phyloP scores from a whole-genome alignment of 306 rosid genomes.

The Arachis hypogaea region DNA sequence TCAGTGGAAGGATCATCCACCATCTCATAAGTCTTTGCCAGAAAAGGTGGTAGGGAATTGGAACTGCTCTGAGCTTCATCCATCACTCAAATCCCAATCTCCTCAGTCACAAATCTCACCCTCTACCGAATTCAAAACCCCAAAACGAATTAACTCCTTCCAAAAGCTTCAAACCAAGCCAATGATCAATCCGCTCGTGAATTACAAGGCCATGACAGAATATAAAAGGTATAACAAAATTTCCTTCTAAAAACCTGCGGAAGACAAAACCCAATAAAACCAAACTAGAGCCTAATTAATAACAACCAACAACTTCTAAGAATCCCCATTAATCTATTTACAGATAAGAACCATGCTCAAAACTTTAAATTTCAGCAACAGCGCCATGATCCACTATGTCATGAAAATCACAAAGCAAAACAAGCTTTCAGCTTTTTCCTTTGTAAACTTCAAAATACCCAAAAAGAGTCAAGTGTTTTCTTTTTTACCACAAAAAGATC shows the following conservation, averaged over 20 bases:
- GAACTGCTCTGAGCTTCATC: conserved; percentile 80
- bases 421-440: conserved; percentile 35
- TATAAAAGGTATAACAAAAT: not conserved
- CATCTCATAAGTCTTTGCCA: conserved; percentile 90
- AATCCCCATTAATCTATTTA: not conserved
- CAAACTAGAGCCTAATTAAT: conserved; percentile 23
- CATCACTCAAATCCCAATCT: conserved; percentile 54
- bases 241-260: conserved; percentile 11
- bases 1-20: conserved; percentile 81
- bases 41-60: conserved; percentile 86
- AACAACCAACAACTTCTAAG: conserved; percentile 20
- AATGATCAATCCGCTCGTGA: conserved; percentile 35
- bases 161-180: conserved; percentile 28
- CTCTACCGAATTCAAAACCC: conserved; percentile 44
- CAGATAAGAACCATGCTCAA: conserved; percentile 13
- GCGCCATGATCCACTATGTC: conserved; percentile 17
- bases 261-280: conserved; percentile 30
- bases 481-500: conserved; percentile 1
- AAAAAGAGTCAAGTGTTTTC: conserved; percentile 13
- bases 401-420: conserved; percentile 33
- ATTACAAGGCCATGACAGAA: not conserved
- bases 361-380: conserved; percentile 7
- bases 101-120: conserved; percentile 38
- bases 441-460: conserved; percentile 1
- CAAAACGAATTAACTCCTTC: conserved; percentile 31